These are phyloP conservation scores for Pistacia integerrima DNA, from an alignment of 345 rosid genomes.

Conservation along the genomic window DNA sequence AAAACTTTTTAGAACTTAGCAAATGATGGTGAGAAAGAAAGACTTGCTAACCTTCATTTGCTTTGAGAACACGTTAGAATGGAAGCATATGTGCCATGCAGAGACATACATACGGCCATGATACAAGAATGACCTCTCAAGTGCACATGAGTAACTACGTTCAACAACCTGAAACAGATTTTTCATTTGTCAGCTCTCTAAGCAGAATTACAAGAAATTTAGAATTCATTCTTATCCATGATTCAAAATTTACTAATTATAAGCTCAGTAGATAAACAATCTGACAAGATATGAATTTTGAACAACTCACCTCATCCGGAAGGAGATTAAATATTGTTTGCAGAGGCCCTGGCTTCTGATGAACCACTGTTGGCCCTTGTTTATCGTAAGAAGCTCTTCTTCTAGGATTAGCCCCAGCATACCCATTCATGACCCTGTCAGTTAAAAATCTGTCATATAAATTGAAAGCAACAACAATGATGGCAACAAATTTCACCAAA, in stretches of 20 bases:
- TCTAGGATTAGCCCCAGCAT: constrained; percentile 68
- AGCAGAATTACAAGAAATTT: constrained; percentile 9
- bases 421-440: constrained; percentile 66
- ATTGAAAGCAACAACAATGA: constrained; percentile 11
- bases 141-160: constrained; percentile 93
- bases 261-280: neutral
- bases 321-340: constrained; percentile 91
- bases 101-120: constrained; percentile 99
- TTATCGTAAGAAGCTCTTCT: constrained; percentile 70
- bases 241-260: neutral
- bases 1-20: neutral
- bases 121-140: constrained; percentile 96
- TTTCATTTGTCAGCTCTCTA: constrained; percentile 19
- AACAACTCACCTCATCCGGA: constrained; percentile 75
- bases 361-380: constrained; percentile 91
- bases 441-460: constrained; percentile 18
- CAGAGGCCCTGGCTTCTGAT: constrained; percentile 93
- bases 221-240: constrained; percentile 6
- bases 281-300: constrained; percentile 15
- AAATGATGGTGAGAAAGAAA: constrained; percentile 10
- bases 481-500: constrained; percentile 8
- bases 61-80: constrained; percentile 97
- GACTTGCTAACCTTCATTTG: constrained; percentile 83
- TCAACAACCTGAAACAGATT: constrained; percentile 67
- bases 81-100: constrained; percentile 98